A percentile compares a stretch with the other conserved stretches of the same genome.
Evolutionary conservation across 768 basidiomycete genomes (phyloP).

Genomic region (Hemileccinum rubropunctum): DNA sequence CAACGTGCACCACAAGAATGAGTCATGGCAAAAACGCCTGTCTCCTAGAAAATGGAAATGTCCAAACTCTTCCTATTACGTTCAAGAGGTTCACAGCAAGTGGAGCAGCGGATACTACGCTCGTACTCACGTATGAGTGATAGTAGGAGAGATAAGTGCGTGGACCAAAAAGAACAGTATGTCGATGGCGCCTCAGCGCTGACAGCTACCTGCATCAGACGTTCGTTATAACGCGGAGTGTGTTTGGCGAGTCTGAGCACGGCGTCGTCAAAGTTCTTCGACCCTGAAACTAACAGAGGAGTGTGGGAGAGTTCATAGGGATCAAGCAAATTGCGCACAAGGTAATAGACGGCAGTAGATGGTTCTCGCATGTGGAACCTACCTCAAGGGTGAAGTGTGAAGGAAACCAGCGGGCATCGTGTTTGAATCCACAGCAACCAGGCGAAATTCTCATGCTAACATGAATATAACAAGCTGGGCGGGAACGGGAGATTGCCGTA

Average conservation of each 20-base stretch:
- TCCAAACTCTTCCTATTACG: neutral
- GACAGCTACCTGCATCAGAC: too few relatives aligned
- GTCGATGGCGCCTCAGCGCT: too few relatives aligned
- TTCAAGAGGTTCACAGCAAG: neutral
- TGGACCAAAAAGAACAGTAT: neutral
- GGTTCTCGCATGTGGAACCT: too few relatives aligned
- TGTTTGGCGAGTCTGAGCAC: too few relatives aligned
- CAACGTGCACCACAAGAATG: conserved; percentile 2
- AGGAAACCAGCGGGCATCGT: neutral
- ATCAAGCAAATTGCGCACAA: neutral
- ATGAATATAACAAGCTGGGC: too few relatives aligned
- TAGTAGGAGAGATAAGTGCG: too few relatives aligned
- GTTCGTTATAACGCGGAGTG: neutral
- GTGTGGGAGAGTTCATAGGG: too few relatives aligned
- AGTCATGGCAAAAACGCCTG: neutral
- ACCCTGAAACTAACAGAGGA: too few relatives aligned
- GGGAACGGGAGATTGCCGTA: too few relatives aligned
- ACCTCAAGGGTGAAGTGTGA: neutral
- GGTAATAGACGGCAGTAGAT: neutral
- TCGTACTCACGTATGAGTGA: neutral
- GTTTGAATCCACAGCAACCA: neutral
- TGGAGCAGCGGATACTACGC: neutral
- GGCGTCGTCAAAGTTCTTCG: too few relatives aligned
- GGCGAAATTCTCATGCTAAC: neutral
- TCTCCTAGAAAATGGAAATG: neutral